These are phyloP conservation scores for Penicillium sp. DNA, from an alignment of 2,329 filamentous ascomycete species.

Conservation along the genomic window DNA sequence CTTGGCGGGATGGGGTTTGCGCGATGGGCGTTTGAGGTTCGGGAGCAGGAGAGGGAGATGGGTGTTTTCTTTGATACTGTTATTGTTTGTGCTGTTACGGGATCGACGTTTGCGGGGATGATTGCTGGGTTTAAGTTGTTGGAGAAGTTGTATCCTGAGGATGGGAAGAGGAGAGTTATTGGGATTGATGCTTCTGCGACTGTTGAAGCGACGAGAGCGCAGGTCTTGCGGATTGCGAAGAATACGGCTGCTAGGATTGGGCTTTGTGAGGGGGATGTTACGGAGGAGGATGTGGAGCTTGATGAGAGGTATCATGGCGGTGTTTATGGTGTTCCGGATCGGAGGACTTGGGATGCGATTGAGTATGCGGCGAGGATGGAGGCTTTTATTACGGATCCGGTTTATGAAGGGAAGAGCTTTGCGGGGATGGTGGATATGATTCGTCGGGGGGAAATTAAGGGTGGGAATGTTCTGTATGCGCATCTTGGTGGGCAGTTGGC, in stretches of 20 bases:
- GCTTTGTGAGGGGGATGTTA: slow-evolving; percentile 58
- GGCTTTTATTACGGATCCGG: slow-evolving; percentile 71
- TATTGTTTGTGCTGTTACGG: slow-evolving; percentile 69
- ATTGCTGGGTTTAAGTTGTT: slow-evolving; percentile 68
- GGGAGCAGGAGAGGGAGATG: slow-evolving; percentile 59
- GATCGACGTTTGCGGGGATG: slow-evolving; percentile 69
- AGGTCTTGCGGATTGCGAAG: slow-evolving; percentile 65
- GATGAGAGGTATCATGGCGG: slow-evolving; percentile 66
- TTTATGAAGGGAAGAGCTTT: slow-evolving; percentile 74
- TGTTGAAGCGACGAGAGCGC: slow-evolving; percentile 60
- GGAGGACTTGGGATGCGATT: slow-evolving; percentile 65
- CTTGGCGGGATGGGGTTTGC: slow-evolving; percentile 69
- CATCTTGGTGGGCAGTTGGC: slow-evolving; percentile 70
- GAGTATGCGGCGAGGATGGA: slow-evolving; percentile 66
- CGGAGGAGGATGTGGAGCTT: slow-evolving; percentile 60
- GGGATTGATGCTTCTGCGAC: slow-evolving; percentile 66
- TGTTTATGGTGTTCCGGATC: slow-evolving; percentile 65
- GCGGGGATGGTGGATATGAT: slow-evolving; percentile 70
- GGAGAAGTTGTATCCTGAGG: slow-evolving; percentile 46
- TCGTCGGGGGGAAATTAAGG: slow-evolving; percentile 58
- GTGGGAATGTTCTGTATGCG: slow-evolving; percentile 68
- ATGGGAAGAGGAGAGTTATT: slow-evolving; percentile 55
- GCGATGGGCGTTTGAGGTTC: slow-evolving; percentile 68
- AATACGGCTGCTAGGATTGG: slow-evolving; percentile 64
- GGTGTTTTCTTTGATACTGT: slow-evolving; percentile 67